phyloP scores from a whole-genome alignment of 768 basidiomycete genomes.

The Polyporus arcularius region DNA sequence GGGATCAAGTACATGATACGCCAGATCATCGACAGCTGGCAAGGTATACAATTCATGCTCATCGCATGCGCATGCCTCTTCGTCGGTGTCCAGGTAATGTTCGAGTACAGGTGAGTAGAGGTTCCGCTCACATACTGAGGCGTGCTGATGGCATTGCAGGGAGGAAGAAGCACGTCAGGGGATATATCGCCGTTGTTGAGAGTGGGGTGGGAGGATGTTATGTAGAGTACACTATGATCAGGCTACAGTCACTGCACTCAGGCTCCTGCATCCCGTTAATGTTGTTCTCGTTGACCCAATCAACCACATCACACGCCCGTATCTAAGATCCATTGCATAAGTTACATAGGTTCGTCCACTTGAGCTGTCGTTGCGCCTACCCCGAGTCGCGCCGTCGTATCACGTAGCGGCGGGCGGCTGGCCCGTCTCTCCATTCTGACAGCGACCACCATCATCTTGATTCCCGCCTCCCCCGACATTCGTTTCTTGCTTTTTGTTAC shows the following conservation, averaged over 20 bases:
- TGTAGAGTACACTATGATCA: background rate
- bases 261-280: no score
- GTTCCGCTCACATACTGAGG: background rate
- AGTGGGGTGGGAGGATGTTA: background rate
- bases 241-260: no score
- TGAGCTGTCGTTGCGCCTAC: no score
- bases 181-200: slow-evolving; percentile 28
- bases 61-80: slow-evolving; percentile 68
- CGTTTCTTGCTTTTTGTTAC: background rate
- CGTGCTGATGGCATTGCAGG: slow-evolving; percentile 12
- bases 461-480: background rate
- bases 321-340: no score
- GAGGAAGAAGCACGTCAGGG: slow-evolving; percentile 35
- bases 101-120: slow-evolving; percentile 80
- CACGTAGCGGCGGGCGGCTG: background rate
- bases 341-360: no score
- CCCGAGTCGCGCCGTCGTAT: no score
- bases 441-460: background rate
- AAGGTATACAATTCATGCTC: slow-evolving; percentile 69
- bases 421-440: background rate
- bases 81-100: slow-evolving; percentile 88
- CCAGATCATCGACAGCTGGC: slow-evolving; percentile 62
- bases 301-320: no score
- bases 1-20: slow-evolving; percentile 68
- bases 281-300: no score